phyloP scores from a whole-genome alignment of 192 early-diverging fungal genomes.

The Podila epicladia region DNA sequence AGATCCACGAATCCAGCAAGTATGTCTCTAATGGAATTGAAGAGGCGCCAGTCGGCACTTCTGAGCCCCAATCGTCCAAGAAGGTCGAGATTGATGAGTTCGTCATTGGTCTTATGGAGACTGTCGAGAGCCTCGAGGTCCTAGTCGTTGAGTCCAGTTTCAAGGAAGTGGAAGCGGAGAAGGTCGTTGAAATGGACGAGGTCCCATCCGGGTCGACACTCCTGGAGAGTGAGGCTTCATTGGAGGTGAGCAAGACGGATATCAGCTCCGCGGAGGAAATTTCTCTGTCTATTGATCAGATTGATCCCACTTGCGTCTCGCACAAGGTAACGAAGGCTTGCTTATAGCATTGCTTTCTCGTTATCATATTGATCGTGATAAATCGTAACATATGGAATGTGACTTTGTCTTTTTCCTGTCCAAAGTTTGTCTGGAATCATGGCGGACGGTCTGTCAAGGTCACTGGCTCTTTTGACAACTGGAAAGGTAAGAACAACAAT shows the following conservation, averaged over 20 bases:
- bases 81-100: no score
- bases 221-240: background rate
- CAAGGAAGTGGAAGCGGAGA: no score
- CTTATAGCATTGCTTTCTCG: no score
- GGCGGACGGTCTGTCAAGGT: constrained; percentile 4
- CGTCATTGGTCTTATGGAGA: background rate
- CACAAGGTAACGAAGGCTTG: background rate
- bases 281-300: background rate
- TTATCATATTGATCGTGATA: no score
- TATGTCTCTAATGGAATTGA: background rate
- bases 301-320: background rate
- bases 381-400: no score
- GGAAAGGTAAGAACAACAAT: constrained; percentile 19
- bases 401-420: no score
- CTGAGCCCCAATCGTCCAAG: no score
- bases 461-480: constrained; percentile 40
- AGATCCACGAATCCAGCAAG: background rate
- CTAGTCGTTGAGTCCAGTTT: background rate
- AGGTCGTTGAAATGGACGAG: no score
- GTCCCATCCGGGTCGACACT: background rate
- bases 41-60: background rate
- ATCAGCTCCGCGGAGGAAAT: no score
- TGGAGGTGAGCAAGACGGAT: no score
- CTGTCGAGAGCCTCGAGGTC: background rate
- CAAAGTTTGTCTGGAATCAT: background rate